phyloP scores from a whole-genome alignment of 2,329 filamentous ascomycete species.

The Capronia epimyces region DNA sequence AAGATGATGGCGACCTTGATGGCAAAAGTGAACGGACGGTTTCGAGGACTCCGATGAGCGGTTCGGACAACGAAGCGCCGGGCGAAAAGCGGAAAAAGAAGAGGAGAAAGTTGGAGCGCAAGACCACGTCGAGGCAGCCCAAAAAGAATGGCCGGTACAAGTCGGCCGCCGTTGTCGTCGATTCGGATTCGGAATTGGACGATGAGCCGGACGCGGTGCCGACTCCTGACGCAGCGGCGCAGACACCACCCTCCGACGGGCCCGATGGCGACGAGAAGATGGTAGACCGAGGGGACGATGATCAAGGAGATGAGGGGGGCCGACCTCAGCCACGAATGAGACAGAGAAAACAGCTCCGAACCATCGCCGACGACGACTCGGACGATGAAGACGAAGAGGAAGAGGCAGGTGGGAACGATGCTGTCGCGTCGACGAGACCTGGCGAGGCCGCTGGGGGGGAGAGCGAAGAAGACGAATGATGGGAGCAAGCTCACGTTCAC shows the following conservation, averaged over 20 bases:
- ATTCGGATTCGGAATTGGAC: constrained; percentile 59
- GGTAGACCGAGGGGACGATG: constrained; percentile 11
- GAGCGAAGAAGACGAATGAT: constrained; percentile 31
- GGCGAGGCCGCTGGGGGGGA: constrained; percentile 10
- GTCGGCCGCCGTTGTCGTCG: constrained; percentile 75
- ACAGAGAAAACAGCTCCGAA: constrained; percentile 28
- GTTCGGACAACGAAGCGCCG: constrained; percentile 22
- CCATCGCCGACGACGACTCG: constrained; percentile 30
- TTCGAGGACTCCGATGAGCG: constrained; percentile 25
- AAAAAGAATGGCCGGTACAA: constrained; percentile 64
- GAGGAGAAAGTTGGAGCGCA: constrained; percentile 56
- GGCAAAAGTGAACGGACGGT: constrained; percentile 21
- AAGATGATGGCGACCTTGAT: constrained; percentile 33
- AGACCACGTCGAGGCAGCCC: constrained; percentile 34
- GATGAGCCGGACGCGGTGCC: constrained; percentile 31
- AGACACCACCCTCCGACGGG: constrained; percentile 18
- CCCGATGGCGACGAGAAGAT: constrained; percentile 21
- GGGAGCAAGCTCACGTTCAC: not conserved
- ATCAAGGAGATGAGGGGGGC: constrained; percentile 22
- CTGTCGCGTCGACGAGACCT: constrained; percentile 1
- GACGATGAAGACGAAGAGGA: constrained; percentile 30
- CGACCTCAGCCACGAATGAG: constrained; percentile 19
- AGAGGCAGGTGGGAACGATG: constrained; percentile 7
- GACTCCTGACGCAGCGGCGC: constrained; percentile 20
- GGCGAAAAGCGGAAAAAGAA: constrained; percentile 47